Evolutionary conservation across 306 rosid species (phyloP).

Genomic region (Citrullus mucosospermus): DNA sequence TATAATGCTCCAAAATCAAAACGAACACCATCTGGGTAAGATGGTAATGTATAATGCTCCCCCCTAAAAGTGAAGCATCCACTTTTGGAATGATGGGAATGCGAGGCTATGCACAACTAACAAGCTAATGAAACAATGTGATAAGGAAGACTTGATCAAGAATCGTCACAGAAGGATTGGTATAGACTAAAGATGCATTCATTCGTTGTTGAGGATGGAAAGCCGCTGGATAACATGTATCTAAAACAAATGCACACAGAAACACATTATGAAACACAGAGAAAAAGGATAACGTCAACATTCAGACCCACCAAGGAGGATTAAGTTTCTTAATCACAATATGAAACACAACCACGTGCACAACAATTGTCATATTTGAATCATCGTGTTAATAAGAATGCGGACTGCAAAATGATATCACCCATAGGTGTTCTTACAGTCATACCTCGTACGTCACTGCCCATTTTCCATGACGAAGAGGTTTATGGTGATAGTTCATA

Average conservation of each 20-base stretch:
- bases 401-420: not conserved
- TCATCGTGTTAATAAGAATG: not conserved
- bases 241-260: not conserved
- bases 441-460: slow-evolving; percentile 92
- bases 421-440: not conserved
- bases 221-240: not conserved
- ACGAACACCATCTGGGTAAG: not conserved
- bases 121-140: not conserved
- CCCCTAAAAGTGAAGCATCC: not conserved
- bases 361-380: not conserved
- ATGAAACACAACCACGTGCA: not conserved
- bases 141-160: not conserved
- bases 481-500: slow-evolving; percentile 74
- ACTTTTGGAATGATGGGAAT: not conserved
- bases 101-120: not conserved
- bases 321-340: not conserved
- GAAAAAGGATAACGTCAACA: not conserved
- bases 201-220: not conserved
- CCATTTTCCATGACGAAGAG: slow-evolving; percentile 94
- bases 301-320: not conserved
- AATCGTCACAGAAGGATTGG: not conserved
- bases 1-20: not conserved
- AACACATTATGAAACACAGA: not conserved
- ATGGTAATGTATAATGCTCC: not conserved
- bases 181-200: not conserved